These are phyloP conservation scores for Pseudoturritis turrita DNA, from an alignment of 345 rosid genomes.

Conservation along the genomic window DNA sequence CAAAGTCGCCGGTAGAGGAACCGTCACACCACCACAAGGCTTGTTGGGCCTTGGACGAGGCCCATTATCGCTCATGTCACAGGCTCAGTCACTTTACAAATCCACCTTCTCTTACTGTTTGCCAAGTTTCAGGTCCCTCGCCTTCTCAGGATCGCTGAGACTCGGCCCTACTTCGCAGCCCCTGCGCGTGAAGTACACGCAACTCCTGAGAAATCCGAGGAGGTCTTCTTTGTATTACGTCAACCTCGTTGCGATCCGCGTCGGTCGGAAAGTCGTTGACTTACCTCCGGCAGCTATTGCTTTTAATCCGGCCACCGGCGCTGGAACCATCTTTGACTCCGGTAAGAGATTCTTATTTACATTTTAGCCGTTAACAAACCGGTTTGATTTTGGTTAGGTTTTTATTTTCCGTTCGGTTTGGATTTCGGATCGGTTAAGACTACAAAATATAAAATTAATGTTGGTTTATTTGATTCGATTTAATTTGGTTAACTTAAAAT, in stretches of 20 bases:
- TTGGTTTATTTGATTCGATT: no score
- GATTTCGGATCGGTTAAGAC: not conserved
- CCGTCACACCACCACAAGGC: conserved; percentile 67
- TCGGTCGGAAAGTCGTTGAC: conserved; percentile 56
- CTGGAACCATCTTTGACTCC: conserved; percentile 89
- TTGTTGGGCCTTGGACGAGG: conserved; percentile 87
- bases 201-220: conserved; percentile 65
- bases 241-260: conserved; percentile 57
- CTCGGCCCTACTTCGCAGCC: conserved; percentile 90
- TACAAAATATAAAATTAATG: not conserved
- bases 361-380: not conserved
- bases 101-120: conserved; percentile 88
- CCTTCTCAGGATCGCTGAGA: conserved; percentile 78
- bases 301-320: conserved; percentile 74
- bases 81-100: conserved; percentile 65
- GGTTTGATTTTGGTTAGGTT: not conserved
- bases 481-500: not conserved
- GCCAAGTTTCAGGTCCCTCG: conserved; percentile 65
- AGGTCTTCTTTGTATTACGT: conserved; percentile 81
- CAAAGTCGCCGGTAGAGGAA: conserved; percentile 57
- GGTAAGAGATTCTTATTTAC: conserved; percentile 35
- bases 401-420: not conserved
- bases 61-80: conserved; percentile 69
- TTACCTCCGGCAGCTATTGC: conserved; percentile 66
- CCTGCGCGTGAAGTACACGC: conserved; percentile 58